Percentiles rank a stretch among this genome's conserved stretches.
These are phyloP conservation scores for Gremmenia infestans DNA, from an alignment of 2,329 filamentous ascomycete genomes.

Conservation along the genomic window DNA sequence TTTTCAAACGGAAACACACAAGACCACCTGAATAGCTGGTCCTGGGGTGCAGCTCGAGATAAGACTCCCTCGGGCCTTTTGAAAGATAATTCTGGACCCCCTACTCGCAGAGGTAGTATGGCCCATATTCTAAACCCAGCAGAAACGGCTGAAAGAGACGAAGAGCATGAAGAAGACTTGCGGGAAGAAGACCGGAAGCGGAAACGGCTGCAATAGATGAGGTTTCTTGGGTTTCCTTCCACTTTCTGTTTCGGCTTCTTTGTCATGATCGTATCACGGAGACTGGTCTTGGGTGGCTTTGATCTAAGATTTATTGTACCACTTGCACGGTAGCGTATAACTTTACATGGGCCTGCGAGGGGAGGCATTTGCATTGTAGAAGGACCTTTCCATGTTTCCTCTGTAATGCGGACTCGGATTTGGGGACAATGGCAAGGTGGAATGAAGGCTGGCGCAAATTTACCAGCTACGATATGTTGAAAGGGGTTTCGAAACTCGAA, in stretches of 20 bases:
- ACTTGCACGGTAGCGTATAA: not conserved
- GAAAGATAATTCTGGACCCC: conserved; percentile 48
- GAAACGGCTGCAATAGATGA: conserved; percentile 48
- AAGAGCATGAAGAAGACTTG: conserved; percentile 62
- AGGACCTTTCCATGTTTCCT: not conserved
- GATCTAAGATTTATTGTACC: conserved; percentile 8
- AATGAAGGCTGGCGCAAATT: not conserved
- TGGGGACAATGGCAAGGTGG: not conserved
- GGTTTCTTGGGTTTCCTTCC: not conserved
- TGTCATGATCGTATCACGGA: not conserved
- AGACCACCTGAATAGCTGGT: conserved; percentile 31
- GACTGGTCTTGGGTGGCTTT: not conserved
- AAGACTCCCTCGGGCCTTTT: conserved; percentile 25
- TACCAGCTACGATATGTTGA: not conserved
- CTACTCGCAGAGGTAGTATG: conserved; percentile 66
- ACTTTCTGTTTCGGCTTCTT: not conserved
- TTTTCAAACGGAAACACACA: conserved; percentile 26
- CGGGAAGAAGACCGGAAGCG: conserved; percentile 54
- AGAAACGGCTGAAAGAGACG: conserved; percentile 60
- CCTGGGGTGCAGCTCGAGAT: conserved; percentile 29
- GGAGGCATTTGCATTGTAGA: conserved; percentile 12
- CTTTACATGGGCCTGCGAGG: conserved; percentile 8
- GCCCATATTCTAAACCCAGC: conserved; percentile 67
- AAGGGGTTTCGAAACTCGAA: not conserved
- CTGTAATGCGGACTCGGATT: not conserved